A percentile compares a stretch with the other conserved stretches of the same genome.
phyloP scores from a whole-genome alignment of 2,329 filamentous ascomycete genomes.

The Penicillium hordei region DNA sequence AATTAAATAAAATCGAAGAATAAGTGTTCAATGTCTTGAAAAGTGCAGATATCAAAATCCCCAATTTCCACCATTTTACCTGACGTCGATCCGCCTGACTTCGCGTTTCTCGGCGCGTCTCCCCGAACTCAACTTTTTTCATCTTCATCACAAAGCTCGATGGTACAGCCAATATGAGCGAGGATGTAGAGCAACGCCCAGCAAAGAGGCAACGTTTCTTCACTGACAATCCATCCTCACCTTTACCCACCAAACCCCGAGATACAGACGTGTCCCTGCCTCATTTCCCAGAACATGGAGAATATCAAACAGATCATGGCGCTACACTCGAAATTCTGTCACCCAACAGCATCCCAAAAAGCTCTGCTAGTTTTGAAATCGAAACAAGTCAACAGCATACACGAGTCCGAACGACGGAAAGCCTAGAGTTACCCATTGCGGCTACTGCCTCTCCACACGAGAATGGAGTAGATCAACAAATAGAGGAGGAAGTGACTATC shows the following conservation, averaged over 20 bases:
- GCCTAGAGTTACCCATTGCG: not conserved
- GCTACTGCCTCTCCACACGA: not conserved
- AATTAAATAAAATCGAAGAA: not conserved
- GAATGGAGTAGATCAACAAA: not conserved
- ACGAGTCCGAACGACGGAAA: not conserved
- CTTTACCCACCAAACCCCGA: conserved; percentile 18
- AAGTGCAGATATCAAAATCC: not conserved
- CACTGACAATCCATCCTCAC: conserved; percentile 46
- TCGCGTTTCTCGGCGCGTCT: conserved; percentile 40
- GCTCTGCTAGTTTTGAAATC: not conserved
- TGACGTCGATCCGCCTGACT: conserved; percentile 32
- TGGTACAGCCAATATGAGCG: conserved; percentile 19
- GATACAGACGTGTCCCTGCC: conserved; percentile 22
- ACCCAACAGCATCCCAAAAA: not conserved
- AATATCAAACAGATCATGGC: not conserved
- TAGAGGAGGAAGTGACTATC: not conserved
- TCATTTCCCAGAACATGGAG: conserved; percentile 1
- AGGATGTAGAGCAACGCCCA: conserved; percentile 53
- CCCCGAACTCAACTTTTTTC: conserved; percentile 12
- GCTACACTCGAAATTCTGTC: not conserved
- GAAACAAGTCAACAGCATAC: not conserved
- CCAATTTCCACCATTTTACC: conserved; percentile 3
- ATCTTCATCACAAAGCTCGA: not conserved
- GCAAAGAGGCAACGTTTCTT: conserved; percentile 65
- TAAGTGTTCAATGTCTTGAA: not conserved